A percentile compares a stretch with the other conserved stretches of the same genome.
Evolutionary conservation across 2,329 filamentous ascomycete genomes (phyloP).

Genomic region (Trichoderma sp.): DNA sequence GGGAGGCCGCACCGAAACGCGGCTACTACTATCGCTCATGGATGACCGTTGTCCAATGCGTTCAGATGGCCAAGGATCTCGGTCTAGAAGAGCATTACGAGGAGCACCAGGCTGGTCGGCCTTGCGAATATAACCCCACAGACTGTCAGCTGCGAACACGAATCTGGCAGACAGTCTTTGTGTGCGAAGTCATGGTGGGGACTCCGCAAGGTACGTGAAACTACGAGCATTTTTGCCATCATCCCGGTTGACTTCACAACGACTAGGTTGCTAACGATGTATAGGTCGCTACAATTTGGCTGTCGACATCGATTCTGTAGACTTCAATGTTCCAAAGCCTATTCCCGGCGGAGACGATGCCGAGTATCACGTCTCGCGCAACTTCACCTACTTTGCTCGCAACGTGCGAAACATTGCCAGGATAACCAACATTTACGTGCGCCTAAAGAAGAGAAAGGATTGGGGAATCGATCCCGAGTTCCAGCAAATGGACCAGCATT

Average conservation of each 20-base stretch:
- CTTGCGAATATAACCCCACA: slow-evolving; percentile 64
- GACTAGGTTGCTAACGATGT: not conserved
- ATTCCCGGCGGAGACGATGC: slow-evolving; percentile 66
- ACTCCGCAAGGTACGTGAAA: slow-evolving; percentile 72
- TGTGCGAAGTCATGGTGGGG: slow-evolving; percentile 88
- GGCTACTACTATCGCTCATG: slow-evolving; percentile 97
- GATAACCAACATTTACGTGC: slow-evolving; percentile 72
- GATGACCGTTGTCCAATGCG: slow-evolving; percentile 90
- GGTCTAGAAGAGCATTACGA: slow-evolving; percentile 84
- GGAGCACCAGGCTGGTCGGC: slow-evolving; percentile 67
- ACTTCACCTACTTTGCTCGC: slow-evolving; percentile 77
- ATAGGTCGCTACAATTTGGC: slow-evolving; percentile 74
- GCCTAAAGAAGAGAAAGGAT: slow-evolving; percentile 72
- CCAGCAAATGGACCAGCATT: slow-evolving; percentile 71
- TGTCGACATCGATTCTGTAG: slow-evolving; percentile 71
- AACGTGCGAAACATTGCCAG: slow-evolving; percentile 74
- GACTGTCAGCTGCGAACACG: slow-evolving; percentile 84
- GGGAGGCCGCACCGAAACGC: slow-evolving; percentile 85
- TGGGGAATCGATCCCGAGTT: slow-evolving; percentile 87
- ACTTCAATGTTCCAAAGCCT: slow-evolving; percentile 64
- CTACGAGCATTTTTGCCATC: not conserved
- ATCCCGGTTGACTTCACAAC: not conserved
- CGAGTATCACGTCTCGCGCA: slow-evolving; percentile 75
- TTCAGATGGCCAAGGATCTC: slow-evolving; percentile 89
- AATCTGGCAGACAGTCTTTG: slow-evolving; percentile 84